A percentile compares a stretch with the other conserved stretches of the same genome.
phyloP scores from a whole-genome alignment of 495 filamentous ascomycete genomes.

The Margaritispora aquatica region DNA sequence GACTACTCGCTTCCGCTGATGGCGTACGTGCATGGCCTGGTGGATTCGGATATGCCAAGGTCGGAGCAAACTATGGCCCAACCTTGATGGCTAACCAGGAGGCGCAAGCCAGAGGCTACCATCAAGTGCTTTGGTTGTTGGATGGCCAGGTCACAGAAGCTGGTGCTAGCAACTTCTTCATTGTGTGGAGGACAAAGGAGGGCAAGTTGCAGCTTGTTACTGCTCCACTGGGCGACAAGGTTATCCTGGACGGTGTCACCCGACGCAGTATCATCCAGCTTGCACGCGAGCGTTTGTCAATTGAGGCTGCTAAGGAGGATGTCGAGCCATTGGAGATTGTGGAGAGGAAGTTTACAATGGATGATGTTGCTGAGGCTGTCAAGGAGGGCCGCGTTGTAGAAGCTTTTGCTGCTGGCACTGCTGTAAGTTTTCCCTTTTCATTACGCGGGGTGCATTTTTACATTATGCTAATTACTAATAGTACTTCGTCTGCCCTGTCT shows the following conservation, averaged over 20 bases:
- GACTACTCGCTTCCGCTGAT: slow-evolving; percentile 69
- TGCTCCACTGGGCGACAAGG: slow-evolving; percentile 68
- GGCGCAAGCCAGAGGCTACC: slow-evolving; percentile 62
- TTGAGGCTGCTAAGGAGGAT: slow-evolving; percentile 25
- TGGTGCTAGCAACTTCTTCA: slow-evolving; percentile 89
- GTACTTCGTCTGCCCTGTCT: slow-evolving; percentile 77
- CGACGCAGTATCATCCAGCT: slow-evolving; percentile 69
- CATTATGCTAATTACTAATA: slow-evolving; percentile 27
- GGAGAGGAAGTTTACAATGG: slow-evolving; percentile 74
- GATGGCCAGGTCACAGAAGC: slow-evolving; percentile 79
- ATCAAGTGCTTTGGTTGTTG: slow-evolving; percentile 92
- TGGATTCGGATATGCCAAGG: slow-evolving; percentile 84
- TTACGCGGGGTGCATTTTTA: neutral
- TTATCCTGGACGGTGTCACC: slow-evolving; percentile 85
- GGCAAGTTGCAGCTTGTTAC: slow-evolving; percentile 71
- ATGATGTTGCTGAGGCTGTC: slow-evolving; percentile 65
- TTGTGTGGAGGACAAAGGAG: slow-evolving; percentile 67
- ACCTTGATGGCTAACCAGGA: slow-evolving; percentile 67
- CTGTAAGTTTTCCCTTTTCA: slow-evolving; percentile 45
- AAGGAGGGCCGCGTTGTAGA: slow-evolving; percentile 75
- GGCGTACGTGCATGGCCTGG: slow-evolving; percentile 88
- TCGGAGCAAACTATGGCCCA: slow-evolving; percentile 90
- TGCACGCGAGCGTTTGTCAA: slow-evolving; percentile 51
- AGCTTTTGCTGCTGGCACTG: slow-evolving; percentile 82
- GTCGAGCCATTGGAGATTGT: slow-evolving; percentile 63